Conservation (phyloP, 805 yeast genomes). For the Yarrowia keelungensis region DNA sequence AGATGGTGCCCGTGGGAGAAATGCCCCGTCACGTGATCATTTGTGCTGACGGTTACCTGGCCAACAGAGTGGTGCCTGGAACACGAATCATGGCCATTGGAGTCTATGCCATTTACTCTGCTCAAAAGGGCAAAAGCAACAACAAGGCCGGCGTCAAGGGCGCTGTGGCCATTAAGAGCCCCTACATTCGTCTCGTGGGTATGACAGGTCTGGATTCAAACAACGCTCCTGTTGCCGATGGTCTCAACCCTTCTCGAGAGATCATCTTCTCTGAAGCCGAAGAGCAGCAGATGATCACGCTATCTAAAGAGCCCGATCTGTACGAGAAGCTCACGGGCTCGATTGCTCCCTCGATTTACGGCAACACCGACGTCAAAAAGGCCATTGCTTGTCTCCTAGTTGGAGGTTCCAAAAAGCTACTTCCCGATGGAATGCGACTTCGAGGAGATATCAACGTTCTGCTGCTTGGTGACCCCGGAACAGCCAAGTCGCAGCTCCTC, state of each 20-base stretch:
- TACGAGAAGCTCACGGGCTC: constrained; percentile 85
- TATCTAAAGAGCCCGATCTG: constrained; percentile 83
- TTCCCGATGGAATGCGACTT: constrained; percentile 95
- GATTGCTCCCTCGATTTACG: constrained; percentile 96
- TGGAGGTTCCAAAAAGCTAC: constrained; percentile 91
- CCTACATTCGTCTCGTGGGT: constrained; percentile 87
- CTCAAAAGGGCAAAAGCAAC: constrained; percentile 59
- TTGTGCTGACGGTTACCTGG: constrained; percentile 86
- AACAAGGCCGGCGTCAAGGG: constrained; percentile 47
- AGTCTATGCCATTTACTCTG: constrained; percentile 87
- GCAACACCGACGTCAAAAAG: constrained; percentile 89
- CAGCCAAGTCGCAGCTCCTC: constrained; percentile 94
- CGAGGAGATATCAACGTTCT: constrained; percentile 97
- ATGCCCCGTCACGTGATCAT: constrained; percentile 93
- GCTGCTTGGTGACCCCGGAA: constrained; percentile 97
- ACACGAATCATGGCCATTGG: constrained; percentile 92
- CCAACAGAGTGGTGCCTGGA: constrained; percentile 94
- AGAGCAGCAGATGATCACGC: constrained; percentile 83
- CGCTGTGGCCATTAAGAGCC: constrained; percentile 88
- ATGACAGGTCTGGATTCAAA: constrained; percentile 59
- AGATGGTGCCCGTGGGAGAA: constrained; percentile 98
- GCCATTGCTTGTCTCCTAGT: constrained; percentile 89
- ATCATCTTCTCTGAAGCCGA: constrained; percentile 89
- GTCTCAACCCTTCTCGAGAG: constrained; percentile 52
- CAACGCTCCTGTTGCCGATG: constrained; percentile 23